Percentiles rank a stretch among this genome's conserved stretches.
These are phyloP conservation scores for Protomyces macrosporus DNA, from an alignment of 1,139 yeast genomes.

Conservation along the genomic window DNA sequence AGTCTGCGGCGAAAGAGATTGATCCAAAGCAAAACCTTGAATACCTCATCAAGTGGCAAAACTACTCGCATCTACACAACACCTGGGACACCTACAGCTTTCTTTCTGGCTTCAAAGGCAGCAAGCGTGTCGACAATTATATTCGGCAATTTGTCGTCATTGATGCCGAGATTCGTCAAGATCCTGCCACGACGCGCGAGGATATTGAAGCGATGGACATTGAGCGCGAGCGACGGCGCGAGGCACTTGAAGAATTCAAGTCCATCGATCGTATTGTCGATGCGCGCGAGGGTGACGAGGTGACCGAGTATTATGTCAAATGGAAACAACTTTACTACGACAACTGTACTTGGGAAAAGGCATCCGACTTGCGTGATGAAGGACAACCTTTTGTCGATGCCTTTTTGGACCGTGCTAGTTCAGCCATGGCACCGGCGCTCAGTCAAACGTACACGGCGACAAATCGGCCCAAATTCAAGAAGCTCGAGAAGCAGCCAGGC, in stretches of 20 bases:
- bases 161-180: constrained; percentile 71
- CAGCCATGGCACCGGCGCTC: constrained; percentile 76
- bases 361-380: constrained; percentile 72
- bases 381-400: constrained; percentile 82
- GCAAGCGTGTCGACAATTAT: constrained; percentile 83
- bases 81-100: constrained; percentile 79
- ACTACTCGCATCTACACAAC: constrained; percentile 84
- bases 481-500: constrained; percentile 76
- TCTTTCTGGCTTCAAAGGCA: constrained; percentile 58
- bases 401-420: constrained; percentile 73
- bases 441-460: constrained; percentile 65
- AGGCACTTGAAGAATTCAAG: constrained; percentile 76
- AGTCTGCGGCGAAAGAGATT: not conserved
- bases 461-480: constrained; percentile 78
- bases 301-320: constrained; percentile 64
- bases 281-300: constrained; percentile 48
- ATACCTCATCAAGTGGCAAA: constrained; percentile 67
- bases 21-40: constrained; percentile 21
- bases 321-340: constrained; percentile 94
- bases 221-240: constrained; percentile 77
- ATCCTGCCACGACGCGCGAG: constrained; percentile 76
- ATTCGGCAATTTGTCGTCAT: constrained; percentile 67
- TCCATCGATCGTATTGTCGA: constrained; percentile 87
- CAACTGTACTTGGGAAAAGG: constrained; percentile 96
- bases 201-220: constrained; percentile 86